Base-by-base conservation (phyloP, 345 rosid species). In the Acer saccharum region DNA sequence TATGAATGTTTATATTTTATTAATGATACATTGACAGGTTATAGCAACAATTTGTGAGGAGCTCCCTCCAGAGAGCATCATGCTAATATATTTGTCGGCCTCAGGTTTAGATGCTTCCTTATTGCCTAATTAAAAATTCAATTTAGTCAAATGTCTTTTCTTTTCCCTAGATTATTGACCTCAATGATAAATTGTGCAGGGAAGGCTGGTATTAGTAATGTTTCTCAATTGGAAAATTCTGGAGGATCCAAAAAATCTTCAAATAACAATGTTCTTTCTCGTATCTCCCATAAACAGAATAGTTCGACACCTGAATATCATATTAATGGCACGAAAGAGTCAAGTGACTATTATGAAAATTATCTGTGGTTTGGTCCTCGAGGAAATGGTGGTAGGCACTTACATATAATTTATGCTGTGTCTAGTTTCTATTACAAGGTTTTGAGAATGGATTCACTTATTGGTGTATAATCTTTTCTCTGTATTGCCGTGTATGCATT, bases 41-140 rank as follows among this genome's bases (percentile, higher is more conserved):
- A 83, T 96, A 80, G 98, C 99, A 23, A 96, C 97, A 77, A 80
- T 92, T 29, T 89, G 92, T 66, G 98, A 92, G 81, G 98, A 92
- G 84, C 97, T 96, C 44, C 92, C 91, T 75, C 89, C 92, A 11
- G 98, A 96, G 84, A 83, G 94, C 80, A 76, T 96, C 61, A 83
- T 90, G 92, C 83, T 96, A 67, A 68, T 96, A 75, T 94, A 96
- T 86, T 71, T 96, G 77, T 91, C 99, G 62, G 92, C 98, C 48
- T 85, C 97, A 75, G 99, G 99, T 96, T 77, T 61, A 54, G 74
- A 78, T 80, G n/a, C 68, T 73, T 80, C 71, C 21, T 74, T 48
- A 43, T 55, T 79, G 69, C 71, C 71, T 78, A 25, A 76, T 78
- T 71, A 46, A 71, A 60, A 60, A 7, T 77, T 77, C 69, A 76